Conservation (phyloP, 108 stramenopile species). For the Fistulifera solaris region DNA sequence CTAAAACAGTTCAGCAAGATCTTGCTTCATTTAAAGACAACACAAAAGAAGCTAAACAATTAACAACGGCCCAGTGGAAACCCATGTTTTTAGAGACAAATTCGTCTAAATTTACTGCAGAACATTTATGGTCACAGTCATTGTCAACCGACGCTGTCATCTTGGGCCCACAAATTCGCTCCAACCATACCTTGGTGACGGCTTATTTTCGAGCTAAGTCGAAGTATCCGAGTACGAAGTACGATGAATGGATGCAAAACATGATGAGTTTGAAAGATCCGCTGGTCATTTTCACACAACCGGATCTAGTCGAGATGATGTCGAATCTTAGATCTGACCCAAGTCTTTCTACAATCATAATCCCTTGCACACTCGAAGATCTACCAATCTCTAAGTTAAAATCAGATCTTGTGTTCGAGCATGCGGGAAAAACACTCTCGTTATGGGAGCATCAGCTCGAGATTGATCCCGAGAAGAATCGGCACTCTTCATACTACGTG, state of each 20-base stretch:
- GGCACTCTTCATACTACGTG: conserved; percentile 40
- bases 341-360: conserved; percentile 30
- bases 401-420: neutral
- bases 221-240: conserved; percentile 31
- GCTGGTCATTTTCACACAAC: conserved; percentile 54
- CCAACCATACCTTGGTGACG: conserved; percentile 41
- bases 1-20: too few relatives aligned
- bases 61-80: too few relatives aligned
- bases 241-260: conserved; percentile 57
- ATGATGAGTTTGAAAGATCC: conserved; percentile 51
- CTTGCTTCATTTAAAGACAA: too few relatives aligned
- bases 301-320: conserved; percentile 35
- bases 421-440: too few relatives aligned
- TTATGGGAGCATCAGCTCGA: conserved; percentile 59
- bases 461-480: conserved; percentile 39
- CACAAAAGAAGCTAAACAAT: too few relatives aligned
- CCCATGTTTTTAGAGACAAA: too few relatives aligned
- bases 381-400: conserved; percentile 27
- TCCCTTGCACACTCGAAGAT: conserved; percentile 32
- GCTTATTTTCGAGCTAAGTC: conserved; percentile 46
- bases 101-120: too few relatives aligned
- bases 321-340: conserved; percentile 38
- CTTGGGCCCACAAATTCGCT: too few relatives aligned
- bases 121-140: too few relatives aligned
- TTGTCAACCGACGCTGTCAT: too few relatives aligned